Evolutionary conservation across 306 rosid species (phyloP).

Genomic region (Begonia masoniana): DNA sequence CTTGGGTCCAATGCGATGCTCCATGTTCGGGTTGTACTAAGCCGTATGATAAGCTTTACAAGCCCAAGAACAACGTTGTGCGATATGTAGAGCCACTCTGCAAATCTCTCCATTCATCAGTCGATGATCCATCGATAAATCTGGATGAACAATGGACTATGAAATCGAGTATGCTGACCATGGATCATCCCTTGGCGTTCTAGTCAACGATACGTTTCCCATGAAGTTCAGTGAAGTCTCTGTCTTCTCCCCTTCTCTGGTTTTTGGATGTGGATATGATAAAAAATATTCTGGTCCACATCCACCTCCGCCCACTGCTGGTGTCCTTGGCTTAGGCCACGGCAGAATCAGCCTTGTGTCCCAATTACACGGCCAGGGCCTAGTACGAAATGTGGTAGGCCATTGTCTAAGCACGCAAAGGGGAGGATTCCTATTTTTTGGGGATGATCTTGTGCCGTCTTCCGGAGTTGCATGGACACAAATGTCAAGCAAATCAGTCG

Average conservation of each 20-base stretch:
- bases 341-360: slow-evolving; percentile 42
- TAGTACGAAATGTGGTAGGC: slow-evolving; percentile 36
- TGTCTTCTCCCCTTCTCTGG: slow-evolving; percentile 23
- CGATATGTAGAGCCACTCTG: slow-evolving; percentile 42
- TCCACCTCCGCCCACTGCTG: slow-evolving; percentile 32
- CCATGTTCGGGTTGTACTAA: slow-evolving; percentile 58
- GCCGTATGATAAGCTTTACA: slow-evolving; percentile 44
- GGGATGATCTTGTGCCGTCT: slow-evolving; percentile 37
- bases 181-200: slow-evolving; percentile 49
- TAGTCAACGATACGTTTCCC: slow-evolving; percentile 38
- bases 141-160: slow-evolving; percentile 50
- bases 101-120: slow-evolving; percentile 13
- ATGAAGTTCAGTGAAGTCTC: slow-evolving; percentile 30
- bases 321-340: slow-evolving; percentile 74
- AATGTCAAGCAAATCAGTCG: slow-evolving; percentile 14
- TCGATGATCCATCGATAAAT: slow-evolving; percentile 7
- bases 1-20: slow-evolving; percentile 86
- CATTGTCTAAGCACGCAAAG: slow-evolving; percentile 54
- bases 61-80: slow-evolving; percentile 30
- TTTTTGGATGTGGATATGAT: slow-evolving; percentile 84
- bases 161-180: slow-evolving; percentile 46
- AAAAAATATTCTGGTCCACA: slow-evolving; percentile 19
- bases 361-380: slow-evolving; percentile 34
- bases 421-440: slow-evolving; percentile 74
- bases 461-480: slow-evolving; percentile 52